Evolutionary conservation across 2,329 filamentous ascomycete species (phyloP).

Genomic region (Neoascochyta sp.): DNA sequence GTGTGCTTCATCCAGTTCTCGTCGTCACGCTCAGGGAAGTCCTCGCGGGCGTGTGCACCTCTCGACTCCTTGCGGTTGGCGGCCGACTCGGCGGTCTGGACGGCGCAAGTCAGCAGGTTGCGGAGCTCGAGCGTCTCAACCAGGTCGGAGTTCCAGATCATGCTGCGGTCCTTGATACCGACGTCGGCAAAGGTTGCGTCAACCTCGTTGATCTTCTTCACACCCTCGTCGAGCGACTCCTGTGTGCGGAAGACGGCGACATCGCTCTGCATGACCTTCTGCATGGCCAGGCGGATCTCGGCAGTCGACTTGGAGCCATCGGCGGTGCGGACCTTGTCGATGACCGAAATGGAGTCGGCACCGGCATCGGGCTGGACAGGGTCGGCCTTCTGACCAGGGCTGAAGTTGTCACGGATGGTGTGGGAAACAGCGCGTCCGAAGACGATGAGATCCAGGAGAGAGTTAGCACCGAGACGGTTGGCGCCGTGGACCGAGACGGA

Average conservation of each 20-base stretch:
- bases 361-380: constrained; percentile 81
- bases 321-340: constrained; percentile 81
- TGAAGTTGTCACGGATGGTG: constrained; percentile 93
- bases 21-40: constrained; percentile 93
- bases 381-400: constrained; percentile 74
- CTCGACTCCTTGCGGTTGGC: constrained; percentile 95
- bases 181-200: constrained; percentile 77
- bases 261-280: constrained; percentile 97
- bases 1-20: constrained; percentile 99
- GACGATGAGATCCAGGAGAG: constrained; percentile 92
- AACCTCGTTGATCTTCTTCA: constrained; percentile 79
- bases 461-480: constrained; percentile 97
- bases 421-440: constrained; percentile 97
- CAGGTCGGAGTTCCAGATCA: constrained; percentile 99
- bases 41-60: constrained; percentile 94
- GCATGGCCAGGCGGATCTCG: constrained; percentile 87
- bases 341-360: constrained; percentile 77
- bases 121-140: constrained; percentile 94
- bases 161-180: constrained; percentile 95
- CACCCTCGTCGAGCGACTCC: constrained; percentile 89
- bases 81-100: constrained; percentile 87
- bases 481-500: constrained; percentile 98
- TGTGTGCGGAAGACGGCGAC: constrained; percentile 96
- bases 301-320: constrained; percentile 82
- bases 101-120: constrained; percentile 94